Percentiles rank a stretch among this genome's conserved stretches.
Conservation (phyloP, 2,329 filamentous ascomycete genomes). For the Nothomitra cinnamomea region DNA sequence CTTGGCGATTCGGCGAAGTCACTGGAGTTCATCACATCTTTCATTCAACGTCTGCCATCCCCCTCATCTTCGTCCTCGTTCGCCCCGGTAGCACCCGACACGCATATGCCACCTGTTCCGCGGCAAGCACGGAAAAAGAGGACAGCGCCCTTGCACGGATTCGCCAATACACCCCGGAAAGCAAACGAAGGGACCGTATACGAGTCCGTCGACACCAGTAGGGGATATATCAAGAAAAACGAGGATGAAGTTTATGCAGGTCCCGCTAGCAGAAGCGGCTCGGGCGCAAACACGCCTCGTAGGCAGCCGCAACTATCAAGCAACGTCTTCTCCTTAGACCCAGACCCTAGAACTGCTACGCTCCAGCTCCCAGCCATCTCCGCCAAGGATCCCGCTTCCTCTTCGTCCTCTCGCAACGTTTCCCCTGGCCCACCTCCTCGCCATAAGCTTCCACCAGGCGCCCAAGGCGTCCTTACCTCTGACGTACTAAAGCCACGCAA, state of each 20-base stretch:
- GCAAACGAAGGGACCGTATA: conserved; percentile 37
- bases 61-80: conserved; percentile 14
- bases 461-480: conserved; percentile 64
- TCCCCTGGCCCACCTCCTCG: conserved; percentile 23
- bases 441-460: conserved; percentile 44
- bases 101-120: background rate
- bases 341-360: conserved; percentile 21
- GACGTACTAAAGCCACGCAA: conserved; percentile 35
- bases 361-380: conserved; percentile 25
- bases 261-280: conserved; percentile 16
- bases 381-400: conserved; percentile 13
- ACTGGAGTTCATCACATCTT: conserved; percentile 53
- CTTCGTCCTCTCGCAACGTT: conserved; percentile 16
- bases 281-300: conserved; percentile 20
- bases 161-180: conserved; percentile 25
- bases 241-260: conserved; percentile 57
- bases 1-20: conserved; percentile 70
- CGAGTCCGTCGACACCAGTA: conserved; percentile 24
- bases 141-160: conserved; percentile 16
- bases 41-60: conserved; percentile 47
- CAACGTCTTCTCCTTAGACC: conserved; percentile 31
- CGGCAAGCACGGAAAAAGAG: background rate
- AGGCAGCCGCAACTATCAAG: background rate
- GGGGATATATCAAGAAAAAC: conserved; percentile 61
- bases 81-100: background rate